These are phyloP conservation scores for Gossypium trilobum DNA, from an alignment of 441 rosid species.

Conservation along the genomic window DNA sequence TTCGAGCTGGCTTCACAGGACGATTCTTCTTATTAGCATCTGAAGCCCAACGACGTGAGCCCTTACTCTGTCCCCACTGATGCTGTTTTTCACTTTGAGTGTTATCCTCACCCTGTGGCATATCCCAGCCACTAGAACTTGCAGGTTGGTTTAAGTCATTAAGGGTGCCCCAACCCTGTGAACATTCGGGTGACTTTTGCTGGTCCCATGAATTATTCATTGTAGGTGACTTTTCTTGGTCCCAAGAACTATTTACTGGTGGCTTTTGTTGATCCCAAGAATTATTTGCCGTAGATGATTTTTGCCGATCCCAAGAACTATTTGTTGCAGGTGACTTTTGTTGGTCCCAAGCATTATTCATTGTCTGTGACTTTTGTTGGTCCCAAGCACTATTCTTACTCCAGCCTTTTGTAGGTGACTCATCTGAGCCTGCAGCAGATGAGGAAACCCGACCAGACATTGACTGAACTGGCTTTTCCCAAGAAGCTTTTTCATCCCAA, in stretches of 20 bases:
- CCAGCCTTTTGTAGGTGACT: background rate
- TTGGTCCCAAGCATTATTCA: background rate
- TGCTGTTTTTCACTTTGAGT: slow-evolving; percentile 29
- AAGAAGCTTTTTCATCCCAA: background rate
- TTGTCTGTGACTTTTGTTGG: background rate
- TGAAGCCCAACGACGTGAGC: slow-evolving; percentile 40
- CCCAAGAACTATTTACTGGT: background rate
- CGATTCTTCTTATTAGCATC: slow-evolving; percentile 38
- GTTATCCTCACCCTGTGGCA: slow-evolving; percentile 17
- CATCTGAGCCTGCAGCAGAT: slow-evolving; percentile 6
- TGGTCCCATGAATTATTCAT: background rate
- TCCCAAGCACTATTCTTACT: background rate
- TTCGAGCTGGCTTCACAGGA: slow-evolving; percentile 40
- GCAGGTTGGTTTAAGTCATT: slow-evolving; percentile 5
- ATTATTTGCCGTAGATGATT: background rate
- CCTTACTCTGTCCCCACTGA: slow-evolving; percentile 35
- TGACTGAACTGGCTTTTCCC: background rate
- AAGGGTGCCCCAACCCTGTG: slow-evolving; percentile 4
- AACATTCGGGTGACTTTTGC: slow-evolving; percentile 9
- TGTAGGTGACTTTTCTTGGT: slow-evolving; percentile 5
- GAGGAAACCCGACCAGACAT: background rate
- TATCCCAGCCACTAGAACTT: slow-evolving; percentile 21
- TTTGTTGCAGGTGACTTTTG: background rate
- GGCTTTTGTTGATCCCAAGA: slow-evolving; percentile 1
- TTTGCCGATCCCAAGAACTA: background rate